A percentile compares a stretch with the other conserved stretches of the same genome.
These are phyloP conservation scores for Stagonosporopsis vannaccii DNA, from an alignment of 2,329 filamentous ascomycete genomes.

Conservation along the genomic window DNA sequence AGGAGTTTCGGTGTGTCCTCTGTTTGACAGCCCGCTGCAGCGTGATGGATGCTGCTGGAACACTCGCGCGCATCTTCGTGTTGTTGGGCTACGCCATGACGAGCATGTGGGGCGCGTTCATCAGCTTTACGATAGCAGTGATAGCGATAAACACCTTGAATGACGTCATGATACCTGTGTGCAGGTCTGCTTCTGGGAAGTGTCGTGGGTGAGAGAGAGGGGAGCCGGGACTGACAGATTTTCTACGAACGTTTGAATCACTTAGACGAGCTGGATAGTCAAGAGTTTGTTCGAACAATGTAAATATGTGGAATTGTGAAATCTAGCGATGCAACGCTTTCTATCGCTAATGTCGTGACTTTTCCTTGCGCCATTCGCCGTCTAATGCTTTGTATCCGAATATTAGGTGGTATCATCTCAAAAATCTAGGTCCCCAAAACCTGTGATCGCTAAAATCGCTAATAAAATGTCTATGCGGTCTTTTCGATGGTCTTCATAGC, in stretches of 20 bases:
- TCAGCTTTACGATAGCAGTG: conserved; percentile 1
- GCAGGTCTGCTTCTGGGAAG: not conserved
- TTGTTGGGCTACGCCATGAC: conserved; percentile 18
- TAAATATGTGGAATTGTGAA: conserved; percentile 13
- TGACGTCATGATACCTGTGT: conserved; percentile 13
- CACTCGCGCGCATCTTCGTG: conserved; percentile 1
- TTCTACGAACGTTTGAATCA: not conserved
- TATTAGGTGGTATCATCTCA: conserved; percentile 20
- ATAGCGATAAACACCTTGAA: conserved; percentile 11
- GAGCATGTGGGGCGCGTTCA: conserved; percentile 11
- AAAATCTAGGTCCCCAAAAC: conserved; percentile 13
- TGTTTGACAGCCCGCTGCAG: conserved; percentile 11
- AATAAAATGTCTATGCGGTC: conserved; percentile 16
- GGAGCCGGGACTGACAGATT: not conserved
- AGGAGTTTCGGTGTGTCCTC: conserved; percentile 15
- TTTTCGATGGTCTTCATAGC: conserved; percentile 33
- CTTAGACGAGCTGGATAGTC: no score
- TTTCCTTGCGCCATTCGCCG: conserved; percentile 18
- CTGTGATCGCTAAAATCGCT: conserved; percentile 20
- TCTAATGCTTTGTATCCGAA: conserved; percentile 14
- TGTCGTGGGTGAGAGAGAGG: not conserved
- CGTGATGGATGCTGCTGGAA: conserved; percentile 1
- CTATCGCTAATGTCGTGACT: conserved; percentile 19
- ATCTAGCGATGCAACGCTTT: conserved; percentile 17
- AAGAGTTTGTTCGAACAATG: not conserved